These are phyloP conservation scores for Lipomyces yamanashiensis DNA, from an alignment of 805 yeast species.

Conservation along the genomic window DNA sequence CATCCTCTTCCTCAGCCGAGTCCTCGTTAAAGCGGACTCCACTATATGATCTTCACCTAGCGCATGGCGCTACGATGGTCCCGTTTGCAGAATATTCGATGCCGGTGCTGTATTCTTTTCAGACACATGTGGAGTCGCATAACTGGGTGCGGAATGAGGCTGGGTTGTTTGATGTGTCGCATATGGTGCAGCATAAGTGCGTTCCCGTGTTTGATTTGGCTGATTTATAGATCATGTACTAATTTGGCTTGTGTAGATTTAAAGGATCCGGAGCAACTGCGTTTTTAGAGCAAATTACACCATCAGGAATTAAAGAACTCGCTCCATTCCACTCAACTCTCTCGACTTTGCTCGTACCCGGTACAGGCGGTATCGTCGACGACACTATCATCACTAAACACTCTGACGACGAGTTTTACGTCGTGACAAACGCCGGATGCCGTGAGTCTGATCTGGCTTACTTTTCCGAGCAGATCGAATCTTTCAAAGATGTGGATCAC, in stretches of 20 bases:
- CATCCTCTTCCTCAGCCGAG: neutral
- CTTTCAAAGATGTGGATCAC: slow-evolving; percentile 43
- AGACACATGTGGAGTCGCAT: slow-evolving; percentile 89
- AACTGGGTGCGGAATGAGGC: slow-evolving; percentile 88
- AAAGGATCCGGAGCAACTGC: slow-evolving; percentile 68
- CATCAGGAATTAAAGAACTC: slow-evolving; percentile 72
- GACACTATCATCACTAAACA: slow-evolving; percentile 89
- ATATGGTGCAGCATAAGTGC: slow-evolving; percentile 83
- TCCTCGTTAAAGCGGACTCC: slow-evolving; percentile 58
- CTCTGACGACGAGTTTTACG: slow-evolving; percentile 69
- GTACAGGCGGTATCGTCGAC: slow-evolving; percentile 88
- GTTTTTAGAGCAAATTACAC: slow-evolving; percentile 82
- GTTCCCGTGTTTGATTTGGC: neutral
- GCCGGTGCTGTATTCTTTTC: slow-evolving; percentile 84
- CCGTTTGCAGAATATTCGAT: slow-evolving; percentile 95
- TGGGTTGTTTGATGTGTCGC: slow-evolving; percentile 95
- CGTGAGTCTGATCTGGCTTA: slow-evolving; percentile 77
- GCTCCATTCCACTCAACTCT: slow-evolving; percentile 67
- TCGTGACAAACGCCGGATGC: slow-evolving; percentile 97
- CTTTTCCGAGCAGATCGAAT: slow-evolving; percentile 54
- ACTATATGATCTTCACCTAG: slow-evolving; percentile 75
- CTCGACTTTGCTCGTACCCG: slow-evolving; percentile 66
- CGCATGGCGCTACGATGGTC: slow-evolving; percentile 85
- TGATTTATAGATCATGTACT: too few species aligned
- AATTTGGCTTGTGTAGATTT: slow-evolving; percentile 47